These are phyloP conservation scores for Stentor roeselii DNA, from an alignment of 73 alveolate species.

Conservation along the genomic window DNA sequence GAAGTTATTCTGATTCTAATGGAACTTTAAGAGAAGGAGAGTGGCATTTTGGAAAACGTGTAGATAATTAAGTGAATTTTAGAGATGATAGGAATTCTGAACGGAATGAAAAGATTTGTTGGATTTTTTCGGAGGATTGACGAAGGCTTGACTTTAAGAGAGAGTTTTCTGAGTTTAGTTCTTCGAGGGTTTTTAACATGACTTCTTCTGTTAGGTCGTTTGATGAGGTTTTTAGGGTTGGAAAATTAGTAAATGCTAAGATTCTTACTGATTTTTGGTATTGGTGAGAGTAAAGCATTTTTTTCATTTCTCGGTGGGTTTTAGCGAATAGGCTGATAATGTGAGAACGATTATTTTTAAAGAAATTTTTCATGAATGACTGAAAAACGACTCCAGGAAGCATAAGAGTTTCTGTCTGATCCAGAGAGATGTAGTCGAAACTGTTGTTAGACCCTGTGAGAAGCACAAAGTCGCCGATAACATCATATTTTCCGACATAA, in stretches of 20 bases:
- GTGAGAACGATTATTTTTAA: background rate
- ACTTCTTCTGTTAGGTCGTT: too few species aligned
- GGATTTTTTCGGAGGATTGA: too few species aligned
- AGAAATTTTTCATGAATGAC: background rate
- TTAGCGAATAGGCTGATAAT: background rate
- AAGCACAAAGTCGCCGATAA: background rate
- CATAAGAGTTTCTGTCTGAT: background rate
- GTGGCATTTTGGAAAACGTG: conserved; percentile 34
- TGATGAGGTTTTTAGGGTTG: too few species aligned
- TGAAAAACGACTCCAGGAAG: background rate
- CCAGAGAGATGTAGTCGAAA: background rate
- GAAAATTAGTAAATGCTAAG: too few species aligned
- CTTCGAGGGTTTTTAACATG: too few species aligned
- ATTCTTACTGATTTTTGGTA: background rate
- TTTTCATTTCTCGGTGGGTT: background rate
- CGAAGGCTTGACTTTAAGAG: too few species aligned
- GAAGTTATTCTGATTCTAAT: conserved; percentile 37
- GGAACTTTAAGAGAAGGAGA: conserved; percentile 41
- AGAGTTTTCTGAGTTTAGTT: too few species aligned
- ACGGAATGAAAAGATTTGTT: too few species aligned
- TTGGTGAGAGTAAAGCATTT: background rate
- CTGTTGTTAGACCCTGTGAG: background rate
- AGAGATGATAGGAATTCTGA: too few species aligned
- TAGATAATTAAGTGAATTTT: conserved; percentile 24
- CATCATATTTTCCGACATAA: too few species aligned